Base-by-base conservation (phyloP, 2,329 filamentous ascomycete genomes). In the Thelonectria olida region DNA sequence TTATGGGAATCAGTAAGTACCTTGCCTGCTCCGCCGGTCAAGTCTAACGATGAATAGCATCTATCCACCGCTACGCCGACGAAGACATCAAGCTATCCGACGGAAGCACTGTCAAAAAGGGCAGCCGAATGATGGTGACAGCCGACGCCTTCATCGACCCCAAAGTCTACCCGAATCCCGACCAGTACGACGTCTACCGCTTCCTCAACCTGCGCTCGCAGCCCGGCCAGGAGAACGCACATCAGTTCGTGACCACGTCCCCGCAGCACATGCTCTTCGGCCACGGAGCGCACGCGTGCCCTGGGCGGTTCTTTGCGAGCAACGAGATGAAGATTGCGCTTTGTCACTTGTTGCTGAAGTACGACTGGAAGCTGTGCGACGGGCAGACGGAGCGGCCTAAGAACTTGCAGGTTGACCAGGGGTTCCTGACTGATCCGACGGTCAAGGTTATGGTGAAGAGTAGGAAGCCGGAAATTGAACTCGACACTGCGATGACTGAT, bases 311-410 rank as follows among this genome's bases (percentile, higher is more conserved):
- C 72, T 84, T 85, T 62, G 83, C 83, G 0, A 77, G 79, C 1
- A 79, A 82, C 54, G 81, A 84, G 71, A 72, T 84, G 25, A 86
- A 86, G 72, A 81, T 86, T 70, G 72, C 83, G 5, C 59, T 86
- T 8, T 75, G 81, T 3, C 79, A 84, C 61, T 63, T 85, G 27
- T 51, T 85, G 5, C 66, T 81, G 25, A 81, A 83, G 54, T 85
- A 84, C 59, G 83, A 86, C 15, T 73, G 84, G 62, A 78, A 80
- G 63, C 78, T 72, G 10, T 50, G 59, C 19, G 45, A 56, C n/a
- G 61, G 56, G 7, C 23, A 47, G 34, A 54, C 41, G 2, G 48
- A 38, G 13, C n/a, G 50, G n/a, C 42, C 50, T 23, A 20, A n/a
- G 7, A 45, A 54, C 15, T 15, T 54, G 13, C 52, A 54, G 52